Evolutionary conservation across 306 rosid species (phyloP).

Genomic region (Aeschynomene evenia): DNA sequence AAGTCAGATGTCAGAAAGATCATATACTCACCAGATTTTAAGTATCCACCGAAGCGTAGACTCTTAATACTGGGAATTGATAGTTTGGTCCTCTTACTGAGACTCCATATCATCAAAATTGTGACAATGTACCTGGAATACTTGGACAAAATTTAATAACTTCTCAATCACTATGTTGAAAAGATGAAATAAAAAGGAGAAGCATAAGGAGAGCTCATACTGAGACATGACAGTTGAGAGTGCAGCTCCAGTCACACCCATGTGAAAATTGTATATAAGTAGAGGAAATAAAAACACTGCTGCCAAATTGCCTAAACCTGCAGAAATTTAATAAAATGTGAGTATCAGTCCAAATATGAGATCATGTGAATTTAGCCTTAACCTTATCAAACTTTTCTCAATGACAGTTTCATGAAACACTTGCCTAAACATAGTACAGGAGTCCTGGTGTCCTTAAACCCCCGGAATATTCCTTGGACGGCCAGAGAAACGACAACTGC

Average conservation of each 20-base stretch:
- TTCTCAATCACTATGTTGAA: neutral
- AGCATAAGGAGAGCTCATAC: neutral
- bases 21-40: neutral
- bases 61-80: neutral
- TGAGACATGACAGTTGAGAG: conserved; percentile 22
- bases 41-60: neutral
- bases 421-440: conserved; percentile 20
- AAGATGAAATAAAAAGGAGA: neutral
- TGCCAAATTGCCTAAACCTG: conserved; percentile 26
- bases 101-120: conserved; percentile 19
- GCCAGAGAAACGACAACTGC: conserved; percentile 21
- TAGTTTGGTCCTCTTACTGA: neutral
- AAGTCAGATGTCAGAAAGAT: neutral
- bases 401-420: neutral
- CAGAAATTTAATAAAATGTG: neutral
- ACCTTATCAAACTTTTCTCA: neutral
- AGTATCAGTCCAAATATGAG: neutral
- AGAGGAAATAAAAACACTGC: conserved; percentile 22
- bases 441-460: conserved; percentile 22
- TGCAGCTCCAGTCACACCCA: conserved; percentile 23
- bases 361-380: neutral
- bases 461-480: conserved; percentile 20
- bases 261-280: neutral
- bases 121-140: conserved; percentile 17
- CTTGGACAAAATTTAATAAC: neutral